Conservation (phyloP, 306 rosid species). For the Cicer cuneatum region DNA sequence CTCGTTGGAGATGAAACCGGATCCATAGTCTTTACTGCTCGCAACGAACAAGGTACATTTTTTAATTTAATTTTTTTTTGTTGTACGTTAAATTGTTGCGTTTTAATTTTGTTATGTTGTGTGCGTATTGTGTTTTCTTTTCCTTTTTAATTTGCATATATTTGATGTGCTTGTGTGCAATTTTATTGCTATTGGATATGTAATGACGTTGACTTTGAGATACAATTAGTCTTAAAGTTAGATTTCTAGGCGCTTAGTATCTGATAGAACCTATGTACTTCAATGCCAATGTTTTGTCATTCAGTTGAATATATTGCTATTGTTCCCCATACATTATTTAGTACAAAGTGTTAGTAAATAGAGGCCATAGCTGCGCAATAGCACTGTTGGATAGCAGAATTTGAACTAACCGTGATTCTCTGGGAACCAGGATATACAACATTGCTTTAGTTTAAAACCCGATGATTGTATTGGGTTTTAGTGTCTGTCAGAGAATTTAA, state of each 20-base stretch:
- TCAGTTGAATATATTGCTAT: neutral
- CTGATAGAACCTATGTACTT: neutral
- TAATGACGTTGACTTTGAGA: constrained; percentile 14
- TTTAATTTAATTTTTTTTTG: neutral
- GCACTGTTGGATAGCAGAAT: too few relatives aligned
- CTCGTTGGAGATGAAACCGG: constrained; percentile 83
- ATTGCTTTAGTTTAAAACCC: neutral
- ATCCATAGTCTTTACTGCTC: constrained; percentile 79
- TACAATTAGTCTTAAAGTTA: neutral
- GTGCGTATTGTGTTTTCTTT: neutral
- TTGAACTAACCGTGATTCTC: too few relatives aligned
- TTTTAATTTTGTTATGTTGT: neutral
- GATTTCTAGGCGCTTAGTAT: neutral
- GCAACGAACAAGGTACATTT: constrained; percentile 78
- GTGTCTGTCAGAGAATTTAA: neutral
- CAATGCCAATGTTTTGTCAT: neutral
- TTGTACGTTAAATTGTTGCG: neutral
- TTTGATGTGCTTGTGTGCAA: constrained; percentile 12
- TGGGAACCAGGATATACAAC: too few relatives aligned
- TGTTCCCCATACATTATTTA: too few relatives aligned
- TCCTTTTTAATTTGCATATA: neutral
- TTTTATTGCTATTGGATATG: neutral
- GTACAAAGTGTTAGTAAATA: too few relatives aligned
- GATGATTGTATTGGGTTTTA: neutral
- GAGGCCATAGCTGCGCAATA: too few relatives aligned